Conservation (phyloP, 192 early-diverging fungal genomes). For the Physocladia obscura region DNA sequence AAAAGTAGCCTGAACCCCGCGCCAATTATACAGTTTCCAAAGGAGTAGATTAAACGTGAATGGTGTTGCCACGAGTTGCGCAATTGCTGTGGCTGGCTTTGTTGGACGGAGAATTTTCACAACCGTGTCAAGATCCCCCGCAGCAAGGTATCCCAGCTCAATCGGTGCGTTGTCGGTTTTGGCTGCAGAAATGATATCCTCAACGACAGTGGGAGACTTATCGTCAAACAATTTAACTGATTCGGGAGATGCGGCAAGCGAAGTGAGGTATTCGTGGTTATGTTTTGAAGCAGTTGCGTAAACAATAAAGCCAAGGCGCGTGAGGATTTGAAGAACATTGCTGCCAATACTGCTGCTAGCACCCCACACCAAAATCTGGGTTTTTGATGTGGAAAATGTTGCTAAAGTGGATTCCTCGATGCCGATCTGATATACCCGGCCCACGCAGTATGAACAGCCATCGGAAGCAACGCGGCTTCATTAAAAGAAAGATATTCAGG, state of each 20-base stretch:
- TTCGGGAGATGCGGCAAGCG: background rate
- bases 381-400: conserved; percentile 27
- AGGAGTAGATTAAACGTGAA: too few relatives aligned
- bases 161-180: background rate
- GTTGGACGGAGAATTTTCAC: background rate
- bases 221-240: background rate
- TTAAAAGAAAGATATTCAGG: conserved; percentile 1
- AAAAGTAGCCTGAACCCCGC: conserved; percentile 3
- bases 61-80: conserved; percentile 1
- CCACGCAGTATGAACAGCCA: background rate
- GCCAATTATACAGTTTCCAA: conserved; percentile 11
- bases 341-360: conserved; percentile 26
- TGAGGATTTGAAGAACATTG: conserved; percentile 40
- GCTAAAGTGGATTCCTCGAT: too few relatives aligned
- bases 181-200: background rate
- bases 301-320: conserved; percentile 20
- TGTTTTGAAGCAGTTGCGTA: conserved; percentile 24
- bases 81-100: background rate
- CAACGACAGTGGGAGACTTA: background rate
- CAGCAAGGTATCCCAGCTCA: conserved; percentile 1
- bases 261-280: background rate
- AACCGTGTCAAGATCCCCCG: too few relatives aligned
- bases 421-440: conserved; percentile 8
- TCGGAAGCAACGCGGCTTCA: conserved; percentile 4
- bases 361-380: conserved; percentile 32